These are phyloP conservation scores for Hippophae gyantsensis DNA, from an alignment of 306 rosid species.

Conservation along the genomic window DNA sequence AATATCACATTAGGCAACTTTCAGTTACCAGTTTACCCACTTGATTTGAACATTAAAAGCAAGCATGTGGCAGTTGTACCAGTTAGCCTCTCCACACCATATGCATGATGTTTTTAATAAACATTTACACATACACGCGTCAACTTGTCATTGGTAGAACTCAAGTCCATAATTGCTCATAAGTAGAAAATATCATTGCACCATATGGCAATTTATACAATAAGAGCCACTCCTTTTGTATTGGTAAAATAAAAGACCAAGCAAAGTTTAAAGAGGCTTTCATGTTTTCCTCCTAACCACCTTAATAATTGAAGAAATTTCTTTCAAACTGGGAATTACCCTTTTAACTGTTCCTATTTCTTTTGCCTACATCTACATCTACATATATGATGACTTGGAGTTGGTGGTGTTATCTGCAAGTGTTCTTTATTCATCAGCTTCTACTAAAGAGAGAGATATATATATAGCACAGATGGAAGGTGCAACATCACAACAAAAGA, in stretches of 20 bases:
- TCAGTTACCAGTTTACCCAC: background rate
- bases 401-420: background rate
- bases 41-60: background rate
- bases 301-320: constrained; percentile 17
- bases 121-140: too few species aligned
- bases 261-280: background rate
- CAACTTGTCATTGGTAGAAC: background rate
- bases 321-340: background rate
- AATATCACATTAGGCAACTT: too few species aligned
- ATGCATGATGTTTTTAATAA: too few species aligned
- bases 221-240: background rate
- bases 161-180: too few species aligned
- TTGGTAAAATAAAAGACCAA: background rate
- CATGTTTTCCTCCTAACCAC: constrained; percentile 25
- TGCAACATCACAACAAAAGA: constrained; percentile 38
- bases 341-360: background rate
- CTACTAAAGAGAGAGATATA: background rate
- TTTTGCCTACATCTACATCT: background rate
- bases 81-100: too few species aligned
- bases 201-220: too few species aligned
- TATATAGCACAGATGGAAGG: constrained; percentile 18
- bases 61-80: constrained; percentile 10
- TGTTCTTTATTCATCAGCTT: background rate
- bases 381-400: background rate
- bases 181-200: too few species aligned